These are phyloP conservation scores for Macaranga tanarius DNA, from an alignment of 441 rosid genomes.

Conservation along the genomic window DNA sequence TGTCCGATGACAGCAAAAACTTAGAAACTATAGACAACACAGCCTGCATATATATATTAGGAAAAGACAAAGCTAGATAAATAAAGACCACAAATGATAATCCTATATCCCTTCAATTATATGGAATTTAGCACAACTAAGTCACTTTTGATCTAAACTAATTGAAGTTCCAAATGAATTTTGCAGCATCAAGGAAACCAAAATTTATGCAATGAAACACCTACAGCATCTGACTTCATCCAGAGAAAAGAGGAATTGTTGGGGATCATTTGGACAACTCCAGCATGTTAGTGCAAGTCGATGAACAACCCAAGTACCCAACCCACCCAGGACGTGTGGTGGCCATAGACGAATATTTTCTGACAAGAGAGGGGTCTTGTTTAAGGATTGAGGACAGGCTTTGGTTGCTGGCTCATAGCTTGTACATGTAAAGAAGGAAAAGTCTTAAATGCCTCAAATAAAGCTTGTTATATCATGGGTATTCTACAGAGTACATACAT, in stretches of 20 bases:
- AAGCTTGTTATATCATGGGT: too few relatives aligned
- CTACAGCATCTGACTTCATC: not conserved
- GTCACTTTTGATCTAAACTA: not conserved
- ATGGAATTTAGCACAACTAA: not conserved
- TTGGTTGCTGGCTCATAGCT: not conserved
- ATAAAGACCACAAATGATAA: not conserved
- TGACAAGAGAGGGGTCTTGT: not conserved
- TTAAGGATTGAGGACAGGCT: too few relatives aligned
- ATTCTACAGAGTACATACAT: too few relatives aligned
- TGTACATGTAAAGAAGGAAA: too few relatives aligned
- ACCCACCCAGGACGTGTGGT: not conserved
- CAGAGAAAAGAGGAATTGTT: not conserved
- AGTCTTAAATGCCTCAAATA: too few relatives aligned
- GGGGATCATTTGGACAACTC: not conserved
- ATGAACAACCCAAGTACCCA: not conserved
- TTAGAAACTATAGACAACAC: not conserved
- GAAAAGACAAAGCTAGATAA: too few relatives aligned
- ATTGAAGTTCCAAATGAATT: conserved; percentile 1
- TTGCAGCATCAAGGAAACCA: not conserved
- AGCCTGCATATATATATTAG: not conserved
- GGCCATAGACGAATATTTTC: not conserved
- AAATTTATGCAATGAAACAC: not conserved
- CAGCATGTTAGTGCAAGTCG: not conserved
- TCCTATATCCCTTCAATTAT: not conserved
- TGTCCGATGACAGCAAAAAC: conserved; percentile 1